Conservation (phyloP, 345 rosid genomes). For the Carallia brachiata region DNA sequence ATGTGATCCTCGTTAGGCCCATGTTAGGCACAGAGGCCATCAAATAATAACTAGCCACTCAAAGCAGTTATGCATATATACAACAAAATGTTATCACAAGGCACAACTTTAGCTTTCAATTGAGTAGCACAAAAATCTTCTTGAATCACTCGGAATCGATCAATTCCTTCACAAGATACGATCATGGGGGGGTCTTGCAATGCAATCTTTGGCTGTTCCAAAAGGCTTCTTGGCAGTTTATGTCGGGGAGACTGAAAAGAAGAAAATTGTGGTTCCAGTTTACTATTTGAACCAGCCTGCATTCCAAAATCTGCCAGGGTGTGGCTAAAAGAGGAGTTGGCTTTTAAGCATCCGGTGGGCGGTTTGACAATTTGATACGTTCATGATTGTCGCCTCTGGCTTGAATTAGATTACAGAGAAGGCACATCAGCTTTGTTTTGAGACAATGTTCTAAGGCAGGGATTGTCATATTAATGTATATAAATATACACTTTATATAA, state of each 20-base stretch:
- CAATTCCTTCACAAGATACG: background rate
- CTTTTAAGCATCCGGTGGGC: slow-evolving; percentile 12
- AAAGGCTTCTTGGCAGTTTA: slow-evolving; percentile 43
- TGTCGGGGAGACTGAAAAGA: slow-evolving; percentile 36
- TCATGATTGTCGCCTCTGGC: background rate
- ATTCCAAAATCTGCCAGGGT: slow-evolving; percentile 27
- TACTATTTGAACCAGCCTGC: slow-evolving; percentile 35
- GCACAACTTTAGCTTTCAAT: background rate
- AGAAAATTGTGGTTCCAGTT: slow-evolving; percentile 27
- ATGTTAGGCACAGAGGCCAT: background rate
- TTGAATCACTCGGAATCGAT: too few relatives aligned
- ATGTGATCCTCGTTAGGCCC: background rate
- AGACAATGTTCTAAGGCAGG: background rate
- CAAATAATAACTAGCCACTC: background rate
- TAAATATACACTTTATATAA: background rate
- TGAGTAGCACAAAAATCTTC: background rate
- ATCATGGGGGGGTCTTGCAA: background rate
- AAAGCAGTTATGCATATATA: background rate
- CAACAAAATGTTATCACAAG: background rate
- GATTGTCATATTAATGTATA: background rate
- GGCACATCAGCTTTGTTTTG: background rate
- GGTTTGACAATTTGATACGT: slow-evolving; percentile 2
- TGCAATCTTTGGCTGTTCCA: slow-evolving; percentile 22
- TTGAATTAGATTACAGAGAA: slow-evolving; percentile 1
- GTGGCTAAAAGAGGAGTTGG: slow-evolving; percentile 11